A percentile compares a stretch with the other conserved stretches of the same genome.
Evolutionary conservation across 306 rosid genomes (phyloP).

Genomic region (Sicyos baderoa): DNA sequence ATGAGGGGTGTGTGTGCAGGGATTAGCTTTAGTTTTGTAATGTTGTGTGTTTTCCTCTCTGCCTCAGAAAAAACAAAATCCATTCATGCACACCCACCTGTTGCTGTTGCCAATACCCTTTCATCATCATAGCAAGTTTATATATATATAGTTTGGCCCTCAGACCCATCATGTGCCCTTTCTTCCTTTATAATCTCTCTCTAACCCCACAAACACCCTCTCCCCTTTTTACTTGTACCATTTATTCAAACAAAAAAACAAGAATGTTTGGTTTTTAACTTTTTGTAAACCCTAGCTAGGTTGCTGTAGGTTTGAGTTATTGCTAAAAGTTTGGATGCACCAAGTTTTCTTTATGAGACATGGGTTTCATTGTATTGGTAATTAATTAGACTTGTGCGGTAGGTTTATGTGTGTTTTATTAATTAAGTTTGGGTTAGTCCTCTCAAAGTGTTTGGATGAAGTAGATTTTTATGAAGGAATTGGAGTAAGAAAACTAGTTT

Average conservation of each 20-base stretch:
- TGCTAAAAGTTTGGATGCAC: background rate
- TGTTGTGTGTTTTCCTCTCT: background rate
- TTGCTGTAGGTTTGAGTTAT: too few relatives aligned
- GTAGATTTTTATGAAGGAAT: too few relatives aligned
- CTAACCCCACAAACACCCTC: background rate
- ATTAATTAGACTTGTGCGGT: background rate
- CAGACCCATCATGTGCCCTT: constrained; percentile 5
- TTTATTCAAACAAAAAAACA: background rate
- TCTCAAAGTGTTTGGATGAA: too few relatives aligned
- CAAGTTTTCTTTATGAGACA: background rate
- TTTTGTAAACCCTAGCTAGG: background rate
- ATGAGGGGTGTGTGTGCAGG: background rate
- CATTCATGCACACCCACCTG: constrained; percentile 16
- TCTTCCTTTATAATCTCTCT: background rate
- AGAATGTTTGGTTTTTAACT: background rate
- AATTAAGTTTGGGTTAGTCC: too few relatives aligned
- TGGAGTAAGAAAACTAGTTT: too few relatives aligned
- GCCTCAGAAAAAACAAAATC: constrained; percentile 1
- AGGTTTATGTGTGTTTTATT: background rate
- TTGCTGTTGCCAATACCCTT: constrained; percentile 4
- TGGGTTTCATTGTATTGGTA: background rate
- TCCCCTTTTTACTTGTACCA: background rate
- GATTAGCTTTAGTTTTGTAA: background rate
- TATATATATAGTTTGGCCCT: constrained; percentile 1
- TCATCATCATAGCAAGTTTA: constrained; percentile 1